Conservation (phyloP, 352 stramenopile species). For the Globisporangium uncinulatum region DNA sequence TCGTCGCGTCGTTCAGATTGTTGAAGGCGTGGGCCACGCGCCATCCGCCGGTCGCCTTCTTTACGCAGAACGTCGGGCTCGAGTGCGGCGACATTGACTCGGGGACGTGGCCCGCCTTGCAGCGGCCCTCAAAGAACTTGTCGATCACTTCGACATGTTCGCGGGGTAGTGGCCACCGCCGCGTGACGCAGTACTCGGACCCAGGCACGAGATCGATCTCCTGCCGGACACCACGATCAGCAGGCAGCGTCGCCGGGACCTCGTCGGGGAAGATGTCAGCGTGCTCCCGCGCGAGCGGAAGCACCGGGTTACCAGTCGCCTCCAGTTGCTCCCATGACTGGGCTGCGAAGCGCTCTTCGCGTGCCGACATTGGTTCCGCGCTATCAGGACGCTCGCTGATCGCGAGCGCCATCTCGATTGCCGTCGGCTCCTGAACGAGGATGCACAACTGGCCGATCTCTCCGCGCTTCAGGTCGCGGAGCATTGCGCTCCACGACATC, state of each 20-base stretch:
- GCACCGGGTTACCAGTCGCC: slow-evolving; percentile 3
- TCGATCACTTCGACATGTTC: slow-evolving; percentile 22
- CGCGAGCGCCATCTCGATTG: too few species aligned
- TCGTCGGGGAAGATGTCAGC: slow-evolving; percentile 16
- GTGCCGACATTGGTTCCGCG: slow-evolving; percentile 10
- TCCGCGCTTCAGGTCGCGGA: slow-evolving; percentile 16
- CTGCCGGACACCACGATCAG: slow-evolving; percentile 16
- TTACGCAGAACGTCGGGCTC: slow-evolving; percentile 21
- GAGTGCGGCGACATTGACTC: slow-evolving; percentile 18
- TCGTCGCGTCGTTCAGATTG: slow-evolving; percentile 24
- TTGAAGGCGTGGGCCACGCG: slow-evolving; percentile 28
- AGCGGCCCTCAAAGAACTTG: slow-evolving; percentile 15
- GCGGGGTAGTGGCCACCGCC: slow-evolving; percentile 20
- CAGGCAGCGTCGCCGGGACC: slow-evolving; percentile 8
- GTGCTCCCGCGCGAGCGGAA: background rate
- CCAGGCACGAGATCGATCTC: slow-evolving; percentile 23
- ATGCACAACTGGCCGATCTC: slow-evolving; percentile 21
- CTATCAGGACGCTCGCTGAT: slow-evolving; percentile 1
- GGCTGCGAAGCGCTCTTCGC: slow-evolving; percentile 11
- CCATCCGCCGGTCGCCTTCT: slow-evolving; percentile 20
- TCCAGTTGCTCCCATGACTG: slow-evolving; percentile 13
- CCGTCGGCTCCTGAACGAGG: background rate
- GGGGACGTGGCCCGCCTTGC: slow-evolving; percentile 9
- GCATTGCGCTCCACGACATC: background rate
- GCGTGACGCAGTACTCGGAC: slow-evolving; percentile 23